Base-by-base conservation (phyloP, 2,329 filamentous ascomycete species). In the Cordyceps tenuipes region DNA sequence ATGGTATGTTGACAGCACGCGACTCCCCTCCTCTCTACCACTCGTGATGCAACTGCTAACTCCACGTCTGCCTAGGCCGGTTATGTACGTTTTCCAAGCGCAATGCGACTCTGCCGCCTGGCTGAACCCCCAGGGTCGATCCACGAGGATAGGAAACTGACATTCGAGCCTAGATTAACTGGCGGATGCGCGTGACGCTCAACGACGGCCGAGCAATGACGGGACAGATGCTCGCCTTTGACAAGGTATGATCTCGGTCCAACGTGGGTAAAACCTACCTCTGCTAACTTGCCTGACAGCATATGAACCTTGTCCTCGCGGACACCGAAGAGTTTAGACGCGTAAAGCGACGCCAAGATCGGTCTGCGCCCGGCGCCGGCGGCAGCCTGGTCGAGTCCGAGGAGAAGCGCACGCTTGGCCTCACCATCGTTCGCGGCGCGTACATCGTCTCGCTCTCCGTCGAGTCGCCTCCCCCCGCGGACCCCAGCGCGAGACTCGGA, bases 281-380 rank as follows among this genome's bases (percentile, higher is more conserved):
- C 51, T 55, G 41, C 62, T 62, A 43, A 63, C 62, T 15, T 15
- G 10, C 7, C 10, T 8, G 58, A 54, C 66, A 96, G 91, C 94
- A 99, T 77, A 99, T 99, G 94, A 99, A 99, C 75, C 85, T 99
- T 66, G 94, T 99, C 63, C 89, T 99, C 64, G 94, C 93, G 76
- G 94, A 99, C 72, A 97, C 94, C 67, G 94, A 99, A 83, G 93
- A 97, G 75, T 97, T 96, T 76, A 89, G 92, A 73, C 89, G 89
- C 72, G 87, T 93, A 64, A 95, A 94, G 80, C 85, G 89, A 75
- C 93, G 89, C 79, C 84, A 87, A 68, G 82, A 84, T 67, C 95
- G 94, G 78, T 75, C 82, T 55, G 85, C 88, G 48, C 84, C 86
- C 23, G 82, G 82, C 63, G 57, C 57, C 23, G 49, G 57, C 43